Base-by-base conservation (phyloP, 106 monocot species). In the Apostasia ramifera region DNA sequence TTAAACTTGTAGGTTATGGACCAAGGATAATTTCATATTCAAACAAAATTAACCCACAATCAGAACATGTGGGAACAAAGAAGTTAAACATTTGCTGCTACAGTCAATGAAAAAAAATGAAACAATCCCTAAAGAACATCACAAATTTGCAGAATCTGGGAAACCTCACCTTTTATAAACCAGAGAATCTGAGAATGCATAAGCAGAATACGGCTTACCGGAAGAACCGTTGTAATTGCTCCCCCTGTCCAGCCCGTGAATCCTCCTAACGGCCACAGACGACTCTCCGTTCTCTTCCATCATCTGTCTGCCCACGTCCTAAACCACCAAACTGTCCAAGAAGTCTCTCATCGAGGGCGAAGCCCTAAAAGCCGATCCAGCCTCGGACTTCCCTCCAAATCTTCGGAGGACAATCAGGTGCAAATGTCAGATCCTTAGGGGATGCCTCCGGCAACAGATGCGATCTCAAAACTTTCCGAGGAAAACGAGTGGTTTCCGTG, bases 171-270 rank as follows among this genome's bases (percentile, higher is more conserved):
- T 6, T 43, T 15, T 1, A 3, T 47, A 6, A 2, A 41, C 8
- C 12, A 8, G 41, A 12, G 5, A 40, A 41, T n/a, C 12, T 44
- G 9, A 47, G 1, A 39, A 37, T n/a, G 37, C 3, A 52, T 2
- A 42, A 58, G 14, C 10, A 46, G 56, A 71, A 70, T 56, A 9
- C 39, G 40, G 43, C 59, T 45, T 71, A 81, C 87, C 87, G 9
- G 87, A 73, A 59, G 85, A 81, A 11, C 81, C 76, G 55, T 81
- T 81, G 67, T 59, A 59, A 40, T 59, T 59, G 59, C 59, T 59
- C 39, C 26, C 40, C 8, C 39, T 26, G 40, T 59, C 59, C 39
- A 59, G 59, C 40, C 59, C 59, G 6, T 59, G 59, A 40, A 59
- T 59, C 59, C 59, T 59, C 40, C 59, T 59, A 26, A 59, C 59